Evolutionary conservation across 768 basidiomycete genomes (phyloP), one percentile per base, ranked within the genome.

Genomic region (Macrocybe gigantea): DNA sequence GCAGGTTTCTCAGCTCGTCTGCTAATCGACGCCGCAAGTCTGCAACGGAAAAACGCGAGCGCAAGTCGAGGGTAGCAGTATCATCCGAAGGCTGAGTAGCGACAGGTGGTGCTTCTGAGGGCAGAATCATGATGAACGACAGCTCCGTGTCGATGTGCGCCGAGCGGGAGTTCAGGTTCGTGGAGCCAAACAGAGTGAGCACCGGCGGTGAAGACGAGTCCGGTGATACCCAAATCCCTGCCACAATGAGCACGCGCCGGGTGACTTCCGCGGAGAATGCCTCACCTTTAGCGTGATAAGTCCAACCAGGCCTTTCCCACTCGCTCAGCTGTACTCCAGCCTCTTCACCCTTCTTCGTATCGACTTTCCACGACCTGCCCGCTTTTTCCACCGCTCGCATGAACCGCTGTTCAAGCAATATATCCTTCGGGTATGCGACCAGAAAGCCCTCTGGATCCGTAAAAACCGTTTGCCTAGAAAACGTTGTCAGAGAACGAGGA

Each of bases 221-320:
- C 12, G 82, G 81, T 2, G 89, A 88, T 8, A 93, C 61, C 93
- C 93, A 96, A 33, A 93, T 80, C 33, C 93, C 92, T 93, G 46
- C 22, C 45, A 49, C 33, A 36, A 22, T 40, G 15, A 43, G 34
- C 5, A 30, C 34, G 35, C 37, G 35, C 15, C 31, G 32, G 31
- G 7, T 8, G n/a, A 33, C 32, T 6, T 39, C 33, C 33, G 31
- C 44, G 30, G 33, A 6, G 12, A 33, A 36, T 34, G 34, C 53
- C 64, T 35, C 52, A 95, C 94, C 96, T 77, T 99, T 99, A 22
- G 96, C 90, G 60, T 99, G 96, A 67, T 99, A 99, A 1, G 96
- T 98, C 96, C 96, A 99, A 3, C 86, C 91, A 15, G 74, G 69
- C 53, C 78, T 78, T 59, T 82, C 78, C 96, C 96, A 99, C 64